Evolutionary conservation across 345 rosid genomes (phyloP), one percentile per base, ranked within the genome.

Genomic region (Acer saccharum): DNA sequence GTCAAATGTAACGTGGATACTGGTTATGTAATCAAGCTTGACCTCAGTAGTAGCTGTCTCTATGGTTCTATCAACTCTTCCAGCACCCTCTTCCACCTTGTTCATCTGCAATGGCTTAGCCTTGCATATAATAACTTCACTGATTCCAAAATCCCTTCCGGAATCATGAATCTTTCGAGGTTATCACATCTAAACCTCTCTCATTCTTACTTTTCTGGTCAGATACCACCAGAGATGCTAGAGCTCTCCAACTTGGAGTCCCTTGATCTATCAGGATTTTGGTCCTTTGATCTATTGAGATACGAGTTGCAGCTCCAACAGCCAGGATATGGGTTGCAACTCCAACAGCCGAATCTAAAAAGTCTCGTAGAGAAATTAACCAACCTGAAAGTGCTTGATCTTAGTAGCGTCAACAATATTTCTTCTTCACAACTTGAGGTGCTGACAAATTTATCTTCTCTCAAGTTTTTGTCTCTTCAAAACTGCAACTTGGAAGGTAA

Each of bases 141-240:
- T 7, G 6, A 41, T 35, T 35, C 39, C 1, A 4, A 8, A 41
- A 75, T 83, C 2, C 70, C 84, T 6, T 41, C 77, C 16, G 71
- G 8, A 14, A 54, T 83, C 29, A 25, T n/a, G 68, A 25, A 21
- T 1, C 61, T 83, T n/a, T 68, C 77, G 0, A 44, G 46, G 32
- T 25, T 78, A 23, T 27, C 35, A 25, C 46, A 43, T 29, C 82
- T 81, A 17, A 20, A 71, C 39, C 72, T 80, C 63, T 65, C 81
- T 29, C 2, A 0, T 5, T 70, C 84, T 5, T 0, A 2, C 9
- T 48, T 83, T 72, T 61, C 72, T 3, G 82, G 82, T 14, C 60
- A 48, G 7, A 32, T 78, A 16, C 77, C 75, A 1, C 11, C 1
- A 18, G 78, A 72, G 4, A 68, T 79, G 39, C 35, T 61, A 18